Conservation (phyloP, 768 basidiomycete genomes). For the Tricholomella constricta region DNA sequence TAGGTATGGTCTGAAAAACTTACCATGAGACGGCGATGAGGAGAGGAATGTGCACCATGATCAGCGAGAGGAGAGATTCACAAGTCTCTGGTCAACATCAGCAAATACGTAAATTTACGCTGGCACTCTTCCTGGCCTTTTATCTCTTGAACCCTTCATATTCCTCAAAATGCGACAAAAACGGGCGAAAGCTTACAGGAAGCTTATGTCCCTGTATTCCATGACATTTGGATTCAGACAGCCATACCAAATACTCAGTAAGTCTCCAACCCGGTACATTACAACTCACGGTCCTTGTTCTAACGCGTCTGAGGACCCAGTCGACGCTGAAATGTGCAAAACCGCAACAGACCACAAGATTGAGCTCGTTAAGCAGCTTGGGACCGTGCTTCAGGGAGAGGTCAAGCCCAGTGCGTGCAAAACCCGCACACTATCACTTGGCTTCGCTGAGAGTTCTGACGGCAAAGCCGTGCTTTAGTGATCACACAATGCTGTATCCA, state of each 20-base stretch:
- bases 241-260: slow-evolving; percentile 92
- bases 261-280: slow-evolving; percentile 21
- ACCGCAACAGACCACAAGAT: slow-evolving; percentile 66
- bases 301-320: slow-evolving; percentile 37
- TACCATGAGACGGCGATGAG: slow-evolving; percentile 34
- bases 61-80: not conserved
- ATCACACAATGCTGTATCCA: slow-evolving; percentile 98
- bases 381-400: slow-evolving; percentile 78
- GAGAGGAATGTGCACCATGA: slow-evolving; percentile 17
- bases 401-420: slow-evolving; percentile 84
- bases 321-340: slow-evolving; percentile 85
- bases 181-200: slow-evolving; percentile 91
- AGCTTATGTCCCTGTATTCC: slow-evolving; percentile 90
- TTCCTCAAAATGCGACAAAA: slow-evolving; percentile 81
- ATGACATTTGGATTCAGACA: slow-evolving; percentile 88
- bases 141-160: not conserved
- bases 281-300: slow-evolving; percentile 13
- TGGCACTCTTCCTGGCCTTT: not conserved
- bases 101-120: slow-evolving; percentile 17
- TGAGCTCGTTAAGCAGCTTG: slow-evolving; percentile 76
- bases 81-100: slow-evolving; percentile 13
- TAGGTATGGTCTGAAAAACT: not conserved
- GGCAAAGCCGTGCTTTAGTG: slow-evolving; percentile 68
- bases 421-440: slow-evolving; percentile 3
- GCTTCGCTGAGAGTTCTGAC: slow-evolving; percentile 29